Evolutionary conservation across 2,329 filamentous ascomycete genomes (phyloP).

Genomic region (Hymenoscyphus repandus): DNA sequence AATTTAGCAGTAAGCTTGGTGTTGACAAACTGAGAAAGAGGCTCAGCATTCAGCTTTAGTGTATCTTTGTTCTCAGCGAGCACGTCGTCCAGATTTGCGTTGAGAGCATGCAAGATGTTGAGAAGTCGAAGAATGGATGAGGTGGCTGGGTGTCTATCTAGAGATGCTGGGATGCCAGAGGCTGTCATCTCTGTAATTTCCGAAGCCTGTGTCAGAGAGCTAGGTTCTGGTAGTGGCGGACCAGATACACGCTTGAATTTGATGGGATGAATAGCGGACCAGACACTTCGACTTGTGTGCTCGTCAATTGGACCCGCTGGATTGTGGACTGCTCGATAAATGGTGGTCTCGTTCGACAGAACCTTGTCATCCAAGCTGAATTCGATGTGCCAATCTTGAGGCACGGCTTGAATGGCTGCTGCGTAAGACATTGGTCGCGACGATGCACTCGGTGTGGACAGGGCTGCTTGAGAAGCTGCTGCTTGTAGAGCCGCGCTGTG

Average conservation of each 20-base stretch:
- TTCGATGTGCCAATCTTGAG: constrained; percentile 96
- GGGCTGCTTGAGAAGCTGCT: constrained; percentile 30
- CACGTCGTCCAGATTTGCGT: constrained; percentile 89
- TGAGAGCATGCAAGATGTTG: constrained; percentile 86
- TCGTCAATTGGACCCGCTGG: constrained; percentile 55
- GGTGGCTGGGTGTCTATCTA: constrained; percentile 78
- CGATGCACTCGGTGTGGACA: constrained; percentile 42
- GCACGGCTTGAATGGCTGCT: constrained; percentile 71
- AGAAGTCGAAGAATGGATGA: constrained; percentile 83
- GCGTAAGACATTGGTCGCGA: constrained; percentile 75
- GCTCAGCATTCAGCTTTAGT: constrained; percentile 70
- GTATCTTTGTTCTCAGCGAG: constrained; percentile 70
- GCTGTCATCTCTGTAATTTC: constrained; percentile 49
- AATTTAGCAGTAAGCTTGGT: constrained; percentile 97
- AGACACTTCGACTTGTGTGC: constrained; percentile 69
- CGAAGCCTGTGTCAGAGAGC: constrained; percentile 51
- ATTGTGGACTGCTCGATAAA: constrained; percentile 84
- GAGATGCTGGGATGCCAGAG: constrained; percentile 66
- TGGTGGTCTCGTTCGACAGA: constrained; percentile 86
- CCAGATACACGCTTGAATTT: constrained; percentile 85
- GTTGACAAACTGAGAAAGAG: constrained; percentile 92
- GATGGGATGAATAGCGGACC: constrained; percentile 85
- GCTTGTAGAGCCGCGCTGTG: constrained; percentile 36
- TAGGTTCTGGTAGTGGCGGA: constrained; percentile 69
- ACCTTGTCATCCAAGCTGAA: constrained; percentile 83